These are phyloP conservation scores for Rubus parviflorus DNA, from an alignment of 306 rosid species.

Conservation along the genomic window DNA sequence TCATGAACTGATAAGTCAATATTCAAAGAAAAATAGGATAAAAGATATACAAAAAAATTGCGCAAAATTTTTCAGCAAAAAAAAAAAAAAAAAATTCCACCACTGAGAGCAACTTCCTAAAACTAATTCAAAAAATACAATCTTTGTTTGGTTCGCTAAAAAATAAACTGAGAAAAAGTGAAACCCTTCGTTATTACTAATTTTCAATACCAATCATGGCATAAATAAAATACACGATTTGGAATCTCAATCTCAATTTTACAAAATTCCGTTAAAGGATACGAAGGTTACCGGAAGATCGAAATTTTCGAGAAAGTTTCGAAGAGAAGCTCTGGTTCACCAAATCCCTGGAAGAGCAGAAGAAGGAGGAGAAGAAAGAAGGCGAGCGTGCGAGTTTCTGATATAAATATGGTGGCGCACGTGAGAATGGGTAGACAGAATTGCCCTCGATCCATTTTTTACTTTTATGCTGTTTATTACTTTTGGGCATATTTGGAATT, in stretches of 20 bases:
- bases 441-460: no score
- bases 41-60: neutral
- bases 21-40: neutral
- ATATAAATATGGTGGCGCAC: slow-evolving; percentile 34
- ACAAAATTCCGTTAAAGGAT: neutral
- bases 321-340: slow-evolving; percentile 19
- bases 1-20: neutral
- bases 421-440: slow-evolving; percentile 25
- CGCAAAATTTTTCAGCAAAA: neutral
- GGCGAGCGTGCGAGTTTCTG: slow-evolving; percentile 37
- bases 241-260: neutral
- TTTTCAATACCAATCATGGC: slow-evolving; percentile 3
- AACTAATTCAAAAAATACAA: no score
- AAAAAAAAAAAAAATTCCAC: neutral
- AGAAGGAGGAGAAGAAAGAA: slow-evolving; percentile 23
- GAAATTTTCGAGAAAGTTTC: neutral
- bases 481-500: no score
- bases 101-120: no score
- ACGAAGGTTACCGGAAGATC: slow-evolving; percentile 6
- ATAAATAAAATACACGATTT: neutral
- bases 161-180: neutral
- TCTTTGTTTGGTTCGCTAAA: neutral
- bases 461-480: no score
- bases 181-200: neutral
- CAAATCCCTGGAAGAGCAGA: slow-evolving; percentile 26